Evolutionary conservation across 768 basidiomycete genomes (phyloP), one percentile per base, ranked within the genome.

Genomic region (Crassisporium funariophilum): DNA sequence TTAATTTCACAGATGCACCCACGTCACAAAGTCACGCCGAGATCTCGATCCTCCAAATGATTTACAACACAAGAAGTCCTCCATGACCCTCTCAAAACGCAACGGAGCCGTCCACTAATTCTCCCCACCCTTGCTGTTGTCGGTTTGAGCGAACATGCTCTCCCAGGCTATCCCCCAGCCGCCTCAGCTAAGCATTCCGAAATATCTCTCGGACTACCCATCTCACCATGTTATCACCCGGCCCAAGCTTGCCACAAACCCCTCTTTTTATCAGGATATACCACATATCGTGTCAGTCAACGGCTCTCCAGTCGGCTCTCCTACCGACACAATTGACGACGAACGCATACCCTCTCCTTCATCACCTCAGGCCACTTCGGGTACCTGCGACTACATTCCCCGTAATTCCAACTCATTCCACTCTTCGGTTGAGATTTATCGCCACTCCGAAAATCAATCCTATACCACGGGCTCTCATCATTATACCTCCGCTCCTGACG

Each of bases 281-380:
- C n/a, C n/a, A n/a, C n/a, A n/a, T n/a, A n/a, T n/a, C n/a, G n/a
- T n/a, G n/a, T 23, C 36, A 11, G 29, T 31, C 64, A 40, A 57
- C 63, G 35, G 60, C 62, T 40, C 42, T 55, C 40, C 56, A 57
- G 19, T 56, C 59, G 59, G 58, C 44, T 67, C 67, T 9, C 66
- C 60, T 2, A 53, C 63, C 13, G 59, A 57, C 51, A 64, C 63
- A 43, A 55, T 70, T 61, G 74, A 74, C 60, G 68, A 71, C 54
- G 60, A 69, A 42, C 54, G 37, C 3, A 36, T 47, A 12, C 38
- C 61, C 42, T 58, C 62, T 17, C 65, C 69, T 40, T 65, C 62
- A 22, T 70, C 73, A 35, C 69, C 63, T 46, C 29, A 31, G 5
- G 3, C 29, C n/a, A n/a, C n/a, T 11, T 61, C 65, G 40, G 64